phyloP scores from a whole-genome alignment of 2,329 filamentous ascomycete genomes.

The Didymella keratinophila region DNA sequence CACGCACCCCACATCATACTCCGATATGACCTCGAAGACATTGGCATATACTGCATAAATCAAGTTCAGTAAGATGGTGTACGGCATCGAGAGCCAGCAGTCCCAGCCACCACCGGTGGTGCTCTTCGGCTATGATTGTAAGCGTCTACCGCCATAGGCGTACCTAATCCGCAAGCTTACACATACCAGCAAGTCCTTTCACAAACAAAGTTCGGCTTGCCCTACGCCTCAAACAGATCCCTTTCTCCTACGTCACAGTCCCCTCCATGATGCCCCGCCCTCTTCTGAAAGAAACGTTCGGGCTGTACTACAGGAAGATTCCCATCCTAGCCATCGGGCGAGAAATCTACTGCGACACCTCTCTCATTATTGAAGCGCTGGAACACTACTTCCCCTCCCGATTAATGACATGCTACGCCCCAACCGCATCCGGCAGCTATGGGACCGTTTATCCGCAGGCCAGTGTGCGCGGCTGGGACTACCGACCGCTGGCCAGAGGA shows the following conservation, averaged over 20 bases:
- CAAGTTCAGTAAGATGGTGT: neutral
- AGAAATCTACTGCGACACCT: conserved; percentile 48
- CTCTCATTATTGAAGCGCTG: conserved; percentile 46
- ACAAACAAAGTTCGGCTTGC: conserved; percentile 51
- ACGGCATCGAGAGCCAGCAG: neutral
- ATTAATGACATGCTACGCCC: neutral
- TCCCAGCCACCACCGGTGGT: conserved; percentile 1
- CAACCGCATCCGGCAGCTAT: conserved; percentile 29
- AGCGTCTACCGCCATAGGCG: neutral
- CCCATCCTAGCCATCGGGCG: conserved; percentile 44
- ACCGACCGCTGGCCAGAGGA: conserved; percentile 48
- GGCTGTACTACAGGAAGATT: conserved; percentile 51
- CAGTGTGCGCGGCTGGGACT: conserved; percentile 37
- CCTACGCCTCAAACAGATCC: conserved; percentile 43
- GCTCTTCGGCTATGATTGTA: conserved; percentile 13
- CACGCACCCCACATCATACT: neutral
- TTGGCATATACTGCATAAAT: neutral
- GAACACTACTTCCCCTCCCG: conserved; percentile 40
- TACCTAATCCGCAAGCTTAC: neutral
- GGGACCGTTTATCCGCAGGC: conserved; percentile 47
- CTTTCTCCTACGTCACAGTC: conserved; percentile 48
- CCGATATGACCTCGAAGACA: neutral
- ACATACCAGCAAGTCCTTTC: conserved; percentile 40
- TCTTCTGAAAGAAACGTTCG: conserved; percentile 46
- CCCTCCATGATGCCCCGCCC: conserved; percentile 53